Percentiles rank a stretch among this genome's conserved stretches.
phyloP scores from a whole-genome alignment of 2,329 filamentous ascomycete species.

The Chalara sp. region DNA sequence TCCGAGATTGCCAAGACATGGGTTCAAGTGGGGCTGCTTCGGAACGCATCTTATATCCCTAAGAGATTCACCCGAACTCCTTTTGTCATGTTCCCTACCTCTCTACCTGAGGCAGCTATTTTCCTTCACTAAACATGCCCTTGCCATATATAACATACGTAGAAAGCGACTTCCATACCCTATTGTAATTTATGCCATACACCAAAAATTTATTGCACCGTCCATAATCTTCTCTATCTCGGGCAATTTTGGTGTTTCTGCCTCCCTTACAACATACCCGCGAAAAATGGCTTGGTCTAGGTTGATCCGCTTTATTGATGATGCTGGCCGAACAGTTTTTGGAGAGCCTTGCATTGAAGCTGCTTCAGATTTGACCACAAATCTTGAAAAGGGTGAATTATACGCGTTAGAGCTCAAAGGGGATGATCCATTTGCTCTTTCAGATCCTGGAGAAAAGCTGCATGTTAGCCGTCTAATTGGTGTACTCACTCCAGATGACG shows the following conservation, averaged over 20 bases:
- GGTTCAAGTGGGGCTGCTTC: too few relatives aligned
- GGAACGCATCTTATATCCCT: too few relatives aligned
- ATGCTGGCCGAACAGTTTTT: not conserved
- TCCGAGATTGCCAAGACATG: too few relatives aligned
- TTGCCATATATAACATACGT: not conserved
- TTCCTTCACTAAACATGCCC: not conserved
- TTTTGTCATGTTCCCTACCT: not conserved
- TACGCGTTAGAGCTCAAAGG: not conserved
- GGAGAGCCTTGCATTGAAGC: not conserved
- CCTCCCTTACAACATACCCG: too few relatives aligned
- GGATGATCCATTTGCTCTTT: not conserved
- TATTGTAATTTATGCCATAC: not conserved
- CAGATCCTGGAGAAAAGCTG: conserved; percentile 22
- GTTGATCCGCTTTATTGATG: not conserved
- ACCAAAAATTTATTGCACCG: not conserved
- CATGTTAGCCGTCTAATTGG: conserved; percentile 26
- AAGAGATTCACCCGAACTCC: too few relatives aligned
- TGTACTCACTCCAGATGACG: conserved; percentile 27
- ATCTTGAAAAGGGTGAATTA: not conserved
- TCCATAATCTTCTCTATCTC: too few relatives aligned
- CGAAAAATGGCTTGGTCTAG: not conserved
- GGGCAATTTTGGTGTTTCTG: too few relatives aligned
- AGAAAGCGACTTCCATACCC: not conserved
- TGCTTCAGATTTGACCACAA: not conserved
- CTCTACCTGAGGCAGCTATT: not conserved